A percentile compares a stretch with the other conserved stretches of the same genome.
These are phyloP conservation scores for Candida ponderosae DNA, from an alignment of 805 yeast genomes.

Conservation along the genomic window DNA sequence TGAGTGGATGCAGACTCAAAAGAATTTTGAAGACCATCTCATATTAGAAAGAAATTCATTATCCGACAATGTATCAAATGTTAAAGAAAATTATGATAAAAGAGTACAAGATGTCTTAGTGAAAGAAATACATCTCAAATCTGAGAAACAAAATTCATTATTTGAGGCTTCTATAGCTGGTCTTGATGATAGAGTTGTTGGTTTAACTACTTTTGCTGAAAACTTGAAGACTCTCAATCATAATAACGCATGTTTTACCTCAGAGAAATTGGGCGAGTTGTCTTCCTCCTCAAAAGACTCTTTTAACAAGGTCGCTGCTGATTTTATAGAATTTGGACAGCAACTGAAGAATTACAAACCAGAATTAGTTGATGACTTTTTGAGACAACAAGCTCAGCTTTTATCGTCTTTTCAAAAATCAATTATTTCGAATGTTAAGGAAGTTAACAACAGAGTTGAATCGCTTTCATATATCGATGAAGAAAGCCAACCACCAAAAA, in stretches of 20 bases:
- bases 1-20: constrained; percentile 11
- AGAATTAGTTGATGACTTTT: constrained; percentile 10
- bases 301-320: constrained; percentile 6
- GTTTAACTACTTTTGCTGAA: constrained; percentile 5
- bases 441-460: constrained; percentile 3
- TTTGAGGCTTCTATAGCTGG: constrained; percentile 1
- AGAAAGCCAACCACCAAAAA: constrained; percentile 11
- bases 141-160: not conserved
- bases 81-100: constrained; percentile 1
- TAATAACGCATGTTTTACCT: constrained; percentile 3
- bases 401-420: constrained; percentile 2
- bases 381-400: constrained; percentile 5
- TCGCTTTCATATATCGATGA: constrained; percentile 3
- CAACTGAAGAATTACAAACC: constrained; percentile 8
- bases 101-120: not conserved
- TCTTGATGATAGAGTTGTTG: constrained; percentile 6
- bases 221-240: constrained; percentile 7
- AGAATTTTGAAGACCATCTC: constrained; percentile 5
- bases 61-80: constrained; percentile 2
- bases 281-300: constrained; percentile 1
- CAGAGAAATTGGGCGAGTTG: not conserved
- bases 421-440: not conserved
- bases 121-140: not conserved
- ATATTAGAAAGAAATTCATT: constrained; percentile 4
- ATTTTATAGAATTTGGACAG: constrained; percentile 6